Percentiles rank a stretch among this genome's conserved stretches.
Evolutionary conservation across 1,139 yeast genomes (phyloP).

Genomic region (Tardiomyces digboiensis): DNA sequence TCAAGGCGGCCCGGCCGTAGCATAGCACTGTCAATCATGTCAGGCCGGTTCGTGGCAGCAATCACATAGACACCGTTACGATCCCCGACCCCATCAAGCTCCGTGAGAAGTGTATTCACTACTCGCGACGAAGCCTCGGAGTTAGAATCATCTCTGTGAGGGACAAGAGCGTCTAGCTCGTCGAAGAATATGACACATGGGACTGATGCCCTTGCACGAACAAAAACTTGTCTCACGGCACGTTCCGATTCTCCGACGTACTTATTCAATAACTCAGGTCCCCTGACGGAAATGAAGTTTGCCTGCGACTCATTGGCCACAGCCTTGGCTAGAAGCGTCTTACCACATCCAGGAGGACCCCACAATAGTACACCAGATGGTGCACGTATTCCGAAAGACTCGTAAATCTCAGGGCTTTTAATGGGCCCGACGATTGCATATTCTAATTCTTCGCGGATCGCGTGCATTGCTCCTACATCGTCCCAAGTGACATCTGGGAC

Average conservation of each 20-base stretch:
- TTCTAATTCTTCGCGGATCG: conserved; percentile 80
- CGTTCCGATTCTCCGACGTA: conserved; percentile 96
- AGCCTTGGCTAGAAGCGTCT: conserved; percentile 89
- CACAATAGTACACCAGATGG: conserved; percentile 96
- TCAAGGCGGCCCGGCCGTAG: conserved; percentile 94
- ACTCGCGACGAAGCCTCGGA: conserved; percentile 92
- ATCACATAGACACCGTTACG: conserved; percentile 88
- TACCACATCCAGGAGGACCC: conserved; percentile 99
- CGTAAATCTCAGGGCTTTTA: conserved; percentile 81
- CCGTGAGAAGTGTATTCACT: conserved; percentile 89
- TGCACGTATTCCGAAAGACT: conserved; percentile 88
- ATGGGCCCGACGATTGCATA: conserved; percentile 98
- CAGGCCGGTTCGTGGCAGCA: conserved; percentile 97
- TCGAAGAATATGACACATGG: conserved; percentile 97
- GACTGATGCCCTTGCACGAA: conserved; percentile 86
- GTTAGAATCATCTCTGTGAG: conserved; percentile 74
- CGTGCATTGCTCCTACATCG: conserved; percentile 81
- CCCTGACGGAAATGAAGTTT: conserved; percentile 88
- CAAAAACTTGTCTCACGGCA: conserved; percentile 91
- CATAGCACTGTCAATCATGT: conserved; percentile 98
- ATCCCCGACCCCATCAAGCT: conserved; percentile 88
- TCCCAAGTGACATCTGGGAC: conserved; percentile 98
- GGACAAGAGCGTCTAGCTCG: conserved; percentile 93
- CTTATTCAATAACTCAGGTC: conserved; percentile 89
- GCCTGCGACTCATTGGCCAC: conserved; percentile 97